Evolutionary conservation across 805 yeast genomes (phyloP), one percentile per base, ranked within the genome.

Genomic region (Maudiozyma turicensis): DNA sequence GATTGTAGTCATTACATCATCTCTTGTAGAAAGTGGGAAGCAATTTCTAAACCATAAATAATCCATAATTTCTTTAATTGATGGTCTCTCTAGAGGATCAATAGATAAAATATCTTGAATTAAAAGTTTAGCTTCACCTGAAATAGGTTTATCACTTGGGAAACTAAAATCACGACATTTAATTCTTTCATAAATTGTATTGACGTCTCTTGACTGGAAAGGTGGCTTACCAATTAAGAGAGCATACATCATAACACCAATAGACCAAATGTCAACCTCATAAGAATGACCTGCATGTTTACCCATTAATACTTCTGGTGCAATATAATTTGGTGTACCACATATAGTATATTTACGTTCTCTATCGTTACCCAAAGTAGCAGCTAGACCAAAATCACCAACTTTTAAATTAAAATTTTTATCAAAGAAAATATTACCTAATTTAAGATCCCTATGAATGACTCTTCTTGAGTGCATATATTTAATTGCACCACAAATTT

Each of bases 371-470:
- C 84, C 85, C 53, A 93, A 75, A n/a, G 87, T 84, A 0, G 97
- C 89, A n/a, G 99, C 99, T 52, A 93, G 76, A 33, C 99, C 99
- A 70, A 93, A 93, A 67, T 93, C 99, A 54, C 99, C 99, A 53
- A 93, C 85, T 66, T 93, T 93, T 61, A 91, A 76, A 67, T 89
- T 87, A 95, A 91, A 93, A 44, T 86, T 77, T 8, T 88, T 86
- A 65, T 93, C 99, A 58, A 93, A 84, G 68, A 93, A 91, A 55
- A 93, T 88, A 67, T 93, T 93, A 31, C 99, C 99, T 50, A 95
- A 78, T 70, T 93, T 93, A 65, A 93, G 76, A 67, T 93, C 99
- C 68, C 99, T 78, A 70, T 93, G 99, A 54, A 93, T 86, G 11
- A 93, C 96, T 62, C 95, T 77, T 67, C 95, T 80, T 44, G 85